Evolutionary conservation across 1,139 yeast species (phyloP).

Genomic region (Ogataea hybrid): DNA sequence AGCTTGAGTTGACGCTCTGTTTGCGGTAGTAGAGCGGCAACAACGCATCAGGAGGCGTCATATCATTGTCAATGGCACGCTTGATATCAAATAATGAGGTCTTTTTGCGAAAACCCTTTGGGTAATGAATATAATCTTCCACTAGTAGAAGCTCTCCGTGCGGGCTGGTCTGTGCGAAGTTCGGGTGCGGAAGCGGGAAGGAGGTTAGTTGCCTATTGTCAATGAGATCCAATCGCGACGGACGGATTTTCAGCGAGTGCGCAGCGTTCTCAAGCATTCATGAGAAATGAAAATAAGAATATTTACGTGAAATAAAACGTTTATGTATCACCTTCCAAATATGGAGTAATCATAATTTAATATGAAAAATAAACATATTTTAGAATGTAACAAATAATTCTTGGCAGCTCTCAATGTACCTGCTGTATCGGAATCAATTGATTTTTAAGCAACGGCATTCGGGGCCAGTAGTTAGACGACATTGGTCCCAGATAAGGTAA

Average conservation of each 20-base stretch:
- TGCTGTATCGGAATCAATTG: too few relatives aligned
- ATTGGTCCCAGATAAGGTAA: too few relatives aligned
- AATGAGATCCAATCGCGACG: conserved; percentile 58
- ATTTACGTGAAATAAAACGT: conserved; percentile 1
- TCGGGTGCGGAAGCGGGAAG: conserved; percentile 62
- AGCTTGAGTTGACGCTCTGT: conserved; percentile 26
- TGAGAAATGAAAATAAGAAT: not conserved
- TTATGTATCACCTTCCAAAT: not conserved
- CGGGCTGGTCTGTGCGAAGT: conserved; percentile 2
- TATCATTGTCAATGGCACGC: conserved; percentile 17
- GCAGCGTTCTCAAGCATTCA: conserved; percentile 7
- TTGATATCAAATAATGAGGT: conserved; percentile 31
- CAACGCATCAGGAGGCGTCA: conserved; percentile 2
- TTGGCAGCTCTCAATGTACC: too few relatives aligned
- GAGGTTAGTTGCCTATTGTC: conserved; percentile 64
- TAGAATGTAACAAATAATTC: not conserved
- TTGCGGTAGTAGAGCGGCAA: conserved; percentile 19
- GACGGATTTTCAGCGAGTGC: conserved; percentile 17
- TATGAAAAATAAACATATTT: not conserved
- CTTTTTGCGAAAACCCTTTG: conserved; percentile 16
- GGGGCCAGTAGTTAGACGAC: too few relatives aligned
- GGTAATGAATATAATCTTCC: conserved; percentile 23
- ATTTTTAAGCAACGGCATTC: too few relatives aligned
- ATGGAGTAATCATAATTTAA: conserved; percentile 2
- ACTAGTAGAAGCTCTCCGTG: conserved; percentile 15